These are phyloP conservation scores for Talaromyces liani DNA, from an alignment of 495 filamentous ascomycete genomes.

Conservation along the genomic window DNA sequence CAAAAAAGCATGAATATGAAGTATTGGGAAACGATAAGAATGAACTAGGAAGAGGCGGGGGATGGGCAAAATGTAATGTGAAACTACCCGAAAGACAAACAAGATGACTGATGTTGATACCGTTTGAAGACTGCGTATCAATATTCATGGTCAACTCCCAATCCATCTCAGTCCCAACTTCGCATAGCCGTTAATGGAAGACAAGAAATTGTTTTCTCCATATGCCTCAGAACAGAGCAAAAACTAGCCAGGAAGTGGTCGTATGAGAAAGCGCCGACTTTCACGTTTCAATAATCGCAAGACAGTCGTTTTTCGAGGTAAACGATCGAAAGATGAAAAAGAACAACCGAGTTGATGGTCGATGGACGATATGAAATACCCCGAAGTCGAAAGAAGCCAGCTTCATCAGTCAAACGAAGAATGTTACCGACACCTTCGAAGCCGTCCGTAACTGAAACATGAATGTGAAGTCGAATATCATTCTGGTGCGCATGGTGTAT, in stretches of 20 bases:
- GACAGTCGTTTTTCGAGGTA: background rate
- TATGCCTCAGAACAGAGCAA: constrained; percentile 5
- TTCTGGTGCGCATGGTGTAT: constrained; percentile 6
- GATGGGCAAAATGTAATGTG: background rate
- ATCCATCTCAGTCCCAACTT: background rate
- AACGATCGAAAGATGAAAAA: constrained; percentile 1
- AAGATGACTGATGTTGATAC: background rate
- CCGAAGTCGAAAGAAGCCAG: background rate
- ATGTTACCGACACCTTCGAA: background rate
- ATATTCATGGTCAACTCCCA: constrained; percentile 21
- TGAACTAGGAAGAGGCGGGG: background rate
- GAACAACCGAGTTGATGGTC: background rate
- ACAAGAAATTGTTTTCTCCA: constrained; percentile 3
- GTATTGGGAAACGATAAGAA: background rate
- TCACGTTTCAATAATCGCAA: constrained; percentile 1
- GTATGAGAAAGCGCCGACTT: constrained; percentile 1
- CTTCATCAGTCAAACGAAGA: background rate
- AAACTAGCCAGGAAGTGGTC: constrained; percentile 6
- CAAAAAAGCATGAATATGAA: background rate
- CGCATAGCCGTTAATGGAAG: constrained; percentile 1
- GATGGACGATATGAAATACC: background rate
- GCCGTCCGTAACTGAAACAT: background rate
- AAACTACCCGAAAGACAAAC: background rate
- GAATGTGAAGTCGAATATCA: background rate
- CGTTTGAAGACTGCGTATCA: constrained; percentile 13